Evolutionary conservation across 768 basidiomycete genomes (phyloP), one percentile per base, ranked within the genome.

Genomic region (Polyporus arcularius): DNA sequence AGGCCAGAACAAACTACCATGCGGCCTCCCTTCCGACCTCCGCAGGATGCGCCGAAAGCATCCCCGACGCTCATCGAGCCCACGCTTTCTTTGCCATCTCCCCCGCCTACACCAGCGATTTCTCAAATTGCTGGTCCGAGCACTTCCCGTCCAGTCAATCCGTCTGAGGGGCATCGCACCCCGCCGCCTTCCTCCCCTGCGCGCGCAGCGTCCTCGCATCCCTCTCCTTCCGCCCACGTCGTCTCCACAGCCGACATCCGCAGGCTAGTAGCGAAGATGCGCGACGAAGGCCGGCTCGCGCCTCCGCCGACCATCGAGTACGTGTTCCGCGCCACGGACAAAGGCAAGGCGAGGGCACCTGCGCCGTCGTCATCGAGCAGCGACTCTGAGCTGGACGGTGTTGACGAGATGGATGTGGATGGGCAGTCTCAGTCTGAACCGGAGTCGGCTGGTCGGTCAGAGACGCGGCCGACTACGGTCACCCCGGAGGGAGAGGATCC

Each of bases 271-370:
- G 46, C 60, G 1, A 31, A n/a, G 4, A 51, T 64, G 42, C 60
- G 62, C 21, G 60, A 60, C 10, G 12, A 55, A n/a, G 65, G 62
- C 0, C 60, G 63, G 30, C 57, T 64, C 14, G 49, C 40, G 5
- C 51, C 49, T 28, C 62, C 65, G 7, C 62, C 65, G 5, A 4
- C 41, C 4, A 28, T 61, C 14, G 56, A 60, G 38, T 53, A 55
- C 30, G 41, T 58, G 11, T 21, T 11, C 15, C 26, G 50, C 16
- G 16, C 42, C 4, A 15, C 50, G 9, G 18, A 52, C 50, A 39
- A 16, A 12, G 16, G 10, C n/a, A 14, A 48, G 18, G 35, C 35
- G 11, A 35, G 35, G 3, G 35, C 35, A 35, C 11, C 35, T 35
- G 7, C 35, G 35, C 21, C 26, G 8, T 46, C 16, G 21, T 46